Evolutionary conservation across 345 rosid species (phyloP).

Genomic region (Triadica sebifera): DNA sequence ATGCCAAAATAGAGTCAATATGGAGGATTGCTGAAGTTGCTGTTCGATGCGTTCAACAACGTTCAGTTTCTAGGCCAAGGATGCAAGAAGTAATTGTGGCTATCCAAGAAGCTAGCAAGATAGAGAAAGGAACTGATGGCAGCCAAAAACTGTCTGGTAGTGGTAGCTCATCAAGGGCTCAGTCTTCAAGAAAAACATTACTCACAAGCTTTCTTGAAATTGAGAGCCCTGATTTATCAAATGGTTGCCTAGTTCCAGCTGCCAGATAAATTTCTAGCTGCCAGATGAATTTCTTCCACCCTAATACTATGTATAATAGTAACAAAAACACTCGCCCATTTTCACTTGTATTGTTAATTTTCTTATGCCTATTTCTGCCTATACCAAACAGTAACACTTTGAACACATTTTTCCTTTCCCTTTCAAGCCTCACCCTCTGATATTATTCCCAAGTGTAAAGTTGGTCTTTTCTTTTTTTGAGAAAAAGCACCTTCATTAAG

Average conservation of each 20-base stretch:
- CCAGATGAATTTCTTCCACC: conserved; percentile 47
- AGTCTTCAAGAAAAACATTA: conserved; percentile 75
- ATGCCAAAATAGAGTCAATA: conserved; percentile 70
- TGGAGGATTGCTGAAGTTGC: conserved; percentile 94
- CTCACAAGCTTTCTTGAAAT: conserved; percentile 89
- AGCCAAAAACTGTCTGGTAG: conserved; percentile 38
- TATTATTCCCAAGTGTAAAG: neutral
- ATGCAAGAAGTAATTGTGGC: conserved; percentile 89
- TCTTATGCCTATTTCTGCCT: neutral
- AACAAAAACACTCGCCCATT: neutral
- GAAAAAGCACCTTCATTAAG: too few relatives aligned
- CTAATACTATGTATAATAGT: neutral
- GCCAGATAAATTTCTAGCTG: conserved; percentile 71
- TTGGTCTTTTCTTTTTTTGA: neutral
- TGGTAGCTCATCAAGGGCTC: conserved; percentile 52
- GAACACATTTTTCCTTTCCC: neutral
- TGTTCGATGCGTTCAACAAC: conserved; percentile 77
- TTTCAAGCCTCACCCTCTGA: neutral
- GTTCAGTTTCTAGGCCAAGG: conserved; percentile 61
- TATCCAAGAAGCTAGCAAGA: conserved; percentile 80
- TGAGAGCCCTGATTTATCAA: conserved; percentile 79
- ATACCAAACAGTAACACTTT: neutral
- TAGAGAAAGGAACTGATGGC: conserved; percentile 53
- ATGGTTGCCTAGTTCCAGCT: conserved; percentile 63
- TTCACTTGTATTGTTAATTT: conserved; percentile 1